Base-by-base conservation (phyloP, 2,329 filamentous ascomycete species). In the Massarina eburnea region DNA sequence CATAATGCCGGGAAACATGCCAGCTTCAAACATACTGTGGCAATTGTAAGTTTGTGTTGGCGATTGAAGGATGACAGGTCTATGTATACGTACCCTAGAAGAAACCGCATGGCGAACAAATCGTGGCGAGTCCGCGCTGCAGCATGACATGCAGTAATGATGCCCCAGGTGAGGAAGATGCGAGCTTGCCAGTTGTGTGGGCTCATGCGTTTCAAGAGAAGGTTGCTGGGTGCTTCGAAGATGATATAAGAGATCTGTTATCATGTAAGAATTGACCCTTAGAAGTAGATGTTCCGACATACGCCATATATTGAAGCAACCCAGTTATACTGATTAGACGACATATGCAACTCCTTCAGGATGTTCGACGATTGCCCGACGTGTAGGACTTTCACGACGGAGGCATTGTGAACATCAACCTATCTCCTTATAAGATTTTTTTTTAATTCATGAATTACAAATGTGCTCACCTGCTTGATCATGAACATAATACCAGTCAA, bases 131-230 rank as follows among this genome's bases (percentile, higher is more conserved):
- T 64, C 14, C 45, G 44, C 3, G 61, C 54, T 2, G 63, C 61
- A 17, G 63, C 63, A 32, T 67, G 63, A 35, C 62, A 67, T 4
- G 62, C 54, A 2, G 59, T 55, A 10, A 59, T 57, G 21, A 57
- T 52, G 5, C 59, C 59, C 59, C 59, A 61, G 2, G 58, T 58
- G 6, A 59, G 38, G 15, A 62, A 56, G 30, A 62, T 62, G 7
- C 59, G 59, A 5, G 64, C 64, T 35, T 72, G 58, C 67, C 68
- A 73, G 17, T 64, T 59, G 8, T 63, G 66, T 0, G 71, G 71
- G 0, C 55, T 54, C 1, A 71, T 59, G 21, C 59, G 51, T 43
- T 71, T 72, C 39, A 73, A 64, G 12, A 73, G 58, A 33, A 68
- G 58, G 27, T 71, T 71, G n/a, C 53, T 52, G 1, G 62, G 61